These are phyloP conservation scores for Chlamydomonas sphaeroides DNA, from an alignment of 139 green algal species.

Conservation along the genomic window DNA sequence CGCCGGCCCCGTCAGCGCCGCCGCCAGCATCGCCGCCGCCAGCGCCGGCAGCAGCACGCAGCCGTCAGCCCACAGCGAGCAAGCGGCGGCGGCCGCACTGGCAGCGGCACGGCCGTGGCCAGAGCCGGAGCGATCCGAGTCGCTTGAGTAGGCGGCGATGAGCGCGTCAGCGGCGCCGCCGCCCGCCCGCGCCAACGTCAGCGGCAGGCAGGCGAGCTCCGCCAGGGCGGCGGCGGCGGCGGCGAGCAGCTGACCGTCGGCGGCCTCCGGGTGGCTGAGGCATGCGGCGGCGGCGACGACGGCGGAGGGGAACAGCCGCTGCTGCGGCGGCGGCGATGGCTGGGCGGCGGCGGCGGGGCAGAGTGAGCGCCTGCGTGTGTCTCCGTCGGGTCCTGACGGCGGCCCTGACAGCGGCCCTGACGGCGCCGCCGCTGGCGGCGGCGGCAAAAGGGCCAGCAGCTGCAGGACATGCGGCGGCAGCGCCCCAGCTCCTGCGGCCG, in stretches of 20 bases:
- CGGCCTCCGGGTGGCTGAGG: constrained; percentile 1
- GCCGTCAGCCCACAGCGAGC: background rate
- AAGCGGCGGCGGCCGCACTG: no score
- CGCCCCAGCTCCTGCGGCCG: no score
- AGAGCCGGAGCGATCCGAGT: background rate
- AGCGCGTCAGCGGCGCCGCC: background rate
- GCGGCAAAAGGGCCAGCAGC: background rate
- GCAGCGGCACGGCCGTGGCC: background rate
- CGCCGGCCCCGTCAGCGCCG: constrained; percentile 1
- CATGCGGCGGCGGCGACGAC: constrained; percentile 15
- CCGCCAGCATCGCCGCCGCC: constrained; percentile 17
- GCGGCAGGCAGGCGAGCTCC: constrained; percentile 16
- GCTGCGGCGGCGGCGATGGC: background rate
- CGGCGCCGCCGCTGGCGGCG: no score
- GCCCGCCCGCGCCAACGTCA: background rate
- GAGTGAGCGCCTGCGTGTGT: no score
- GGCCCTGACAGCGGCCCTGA: no score
- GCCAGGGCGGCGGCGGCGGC: constrained; percentile 5
- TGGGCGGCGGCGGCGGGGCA: no score
- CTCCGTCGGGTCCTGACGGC: no score
- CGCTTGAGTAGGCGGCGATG: background rate
- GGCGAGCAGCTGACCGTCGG: background rate
- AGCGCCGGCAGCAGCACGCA: constrained; percentile 16
- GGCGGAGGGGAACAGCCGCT: constrained; percentile 7
- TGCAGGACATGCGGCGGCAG: background rate